These are phyloP conservation scores for Rubia balearica DNA, from an alignment of 305 asterid genomes.

Conservation along the genomic window DNA sequence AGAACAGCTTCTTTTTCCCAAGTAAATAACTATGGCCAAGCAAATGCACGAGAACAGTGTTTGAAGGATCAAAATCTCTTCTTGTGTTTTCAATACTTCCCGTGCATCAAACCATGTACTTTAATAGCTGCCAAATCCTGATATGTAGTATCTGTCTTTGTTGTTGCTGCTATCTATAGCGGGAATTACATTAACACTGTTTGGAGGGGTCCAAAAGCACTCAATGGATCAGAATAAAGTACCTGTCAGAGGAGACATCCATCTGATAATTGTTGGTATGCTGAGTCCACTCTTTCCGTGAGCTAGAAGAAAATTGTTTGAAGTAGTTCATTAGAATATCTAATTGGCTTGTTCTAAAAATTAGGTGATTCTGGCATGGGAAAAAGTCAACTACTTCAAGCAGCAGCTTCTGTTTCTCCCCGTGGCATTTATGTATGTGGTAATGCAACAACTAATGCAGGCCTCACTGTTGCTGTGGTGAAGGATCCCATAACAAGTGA, in stretches of 20 bases:
- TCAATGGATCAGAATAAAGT: slow-evolving; percentile 97
- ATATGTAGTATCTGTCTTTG: not conserved
- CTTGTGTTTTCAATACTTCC: not conserved
- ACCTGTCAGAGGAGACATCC: slow-evolving; percentile 97
- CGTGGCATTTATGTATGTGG: slow-evolving; percentile 99
- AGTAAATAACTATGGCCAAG: not conserved
- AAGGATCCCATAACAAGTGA: slow-evolving; percentile 89
- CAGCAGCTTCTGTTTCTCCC: slow-evolving; percentile 97
- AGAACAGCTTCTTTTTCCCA: not conserved
- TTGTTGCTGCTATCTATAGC: slow-evolving; percentile 28
- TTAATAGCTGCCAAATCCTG: not conserved
- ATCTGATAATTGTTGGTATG: slow-evolving; percentile 84
- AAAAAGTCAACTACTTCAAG: slow-evolving; percentile 95
- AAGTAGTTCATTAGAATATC: not conserved
- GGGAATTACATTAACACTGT: slow-evolving; percentile 73
- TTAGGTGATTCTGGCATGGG: slow-evolving; percentile 98
- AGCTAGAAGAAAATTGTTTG: not conserved
- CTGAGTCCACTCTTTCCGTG: not conserved
- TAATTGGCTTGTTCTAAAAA: slow-evolving; percentile 16
- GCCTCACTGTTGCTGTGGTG: slow-evolving; percentile 96
- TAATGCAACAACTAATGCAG: slow-evolving; percentile 94
- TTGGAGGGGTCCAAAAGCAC: slow-evolving; percentile 94
- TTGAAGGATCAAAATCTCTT: not conserved
- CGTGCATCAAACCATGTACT: not conserved
- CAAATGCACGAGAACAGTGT: not conserved